Evolutionary conservation across 78 protist species (phyloP), one percentile per base, ranked within the genome.

Genomic region (Cavenderia fasciculata): DNA sequence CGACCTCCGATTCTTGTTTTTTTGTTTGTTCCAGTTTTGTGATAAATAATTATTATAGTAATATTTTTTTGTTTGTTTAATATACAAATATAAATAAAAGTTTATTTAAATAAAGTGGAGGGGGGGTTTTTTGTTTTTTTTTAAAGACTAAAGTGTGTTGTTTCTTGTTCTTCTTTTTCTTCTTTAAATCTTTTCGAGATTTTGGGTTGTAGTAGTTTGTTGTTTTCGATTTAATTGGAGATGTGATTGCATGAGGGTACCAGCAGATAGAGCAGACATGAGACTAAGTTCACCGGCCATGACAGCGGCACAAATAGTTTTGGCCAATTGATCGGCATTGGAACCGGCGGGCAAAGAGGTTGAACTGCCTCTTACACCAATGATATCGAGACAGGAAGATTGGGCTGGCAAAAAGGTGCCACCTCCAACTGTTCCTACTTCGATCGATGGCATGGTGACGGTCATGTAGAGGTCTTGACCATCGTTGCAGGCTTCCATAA

Each of bases 381-480:
- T 59, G 62, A 98, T 52, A 43, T 85, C 87, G 2, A 97, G 82
- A 36, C 92, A 73, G 1, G 94, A 82, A 11, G 59, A 2, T 86
- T 98, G 99, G 4, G 97, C 96, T 1, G 94, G 91, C 11, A 98
- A 93, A 1, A 19, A 11, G 0, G 99, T 98, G 19, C 99, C 99
- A 27, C 99, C 99, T 38, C 99, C 99, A 41, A 98, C 96, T 7
- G 98, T 96, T 38, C 99, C 99, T 19, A 98, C 98, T 59, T 98
- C 99, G 7, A 98, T 41, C 4, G 97, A 94, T 2, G 99, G 99
- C 99, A 98, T 95, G 14, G 99, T 96, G 54, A 70, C 86, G 34
- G 98, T 92, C 12, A 96, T 77, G 57, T 84, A 75, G 29, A 94
- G 75, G 19, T 62, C 92, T 34, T 59, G 38, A 38, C 93, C 86